These are phyloP conservation scores for Infundibulicybe gibba DNA, from an alignment of 768 basidiomycete species.

Conservation along the genomic window DNA sequence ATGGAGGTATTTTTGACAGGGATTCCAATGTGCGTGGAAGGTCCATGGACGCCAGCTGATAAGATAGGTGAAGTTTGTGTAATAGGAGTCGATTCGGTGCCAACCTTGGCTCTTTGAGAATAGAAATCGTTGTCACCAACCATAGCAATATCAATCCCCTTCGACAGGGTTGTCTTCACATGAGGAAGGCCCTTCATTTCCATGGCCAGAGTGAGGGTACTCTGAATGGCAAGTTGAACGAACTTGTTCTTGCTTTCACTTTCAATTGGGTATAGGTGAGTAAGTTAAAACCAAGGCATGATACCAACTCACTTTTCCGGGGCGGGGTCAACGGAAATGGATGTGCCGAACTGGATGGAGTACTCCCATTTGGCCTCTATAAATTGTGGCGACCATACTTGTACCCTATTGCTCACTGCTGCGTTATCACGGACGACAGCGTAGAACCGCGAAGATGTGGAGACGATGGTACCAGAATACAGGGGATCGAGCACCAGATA, in stretches of 20 bases:
- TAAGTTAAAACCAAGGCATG: conserved; percentile 4
- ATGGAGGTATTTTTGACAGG: conserved; percentile 69
- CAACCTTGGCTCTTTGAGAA: conserved; percentile 84
- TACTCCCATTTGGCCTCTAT: conserved; percentile 77
- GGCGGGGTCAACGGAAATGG: conserved; percentile 26
- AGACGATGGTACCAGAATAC: conserved; percentile 85
- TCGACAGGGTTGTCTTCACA: conserved; percentile 37
- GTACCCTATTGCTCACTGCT: conserved; percentile 40
- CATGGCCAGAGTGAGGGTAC: conserved; percentile 62
- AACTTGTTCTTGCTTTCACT: conserved; percentile 78
- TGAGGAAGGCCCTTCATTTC: conserved; percentile 50
- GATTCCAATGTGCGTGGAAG: conserved; percentile 64
- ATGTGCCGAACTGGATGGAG: conserved; percentile 37
- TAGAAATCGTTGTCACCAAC: conserved; percentile 98
- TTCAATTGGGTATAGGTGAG: conserved; percentile 8
- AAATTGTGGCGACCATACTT: conserved; percentile 91
- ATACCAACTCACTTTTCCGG: conserved; percentile 34
- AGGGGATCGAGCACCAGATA: conserved; percentile 92
- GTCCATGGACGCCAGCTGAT: conserved; percentile 58
- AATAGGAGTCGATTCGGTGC: not conserved
- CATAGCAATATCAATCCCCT: conserved; percentile 74
- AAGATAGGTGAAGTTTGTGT: conserved; percentile 1
- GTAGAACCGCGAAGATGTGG: conserved; percentile 94
- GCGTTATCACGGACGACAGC: conserved; percentile 54
- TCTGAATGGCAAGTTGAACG: conserved; percentile 84